Conservation (phyloP, 1,284 basidiomycete genomes). For the Sphaerobolus stellatus region DNA sequence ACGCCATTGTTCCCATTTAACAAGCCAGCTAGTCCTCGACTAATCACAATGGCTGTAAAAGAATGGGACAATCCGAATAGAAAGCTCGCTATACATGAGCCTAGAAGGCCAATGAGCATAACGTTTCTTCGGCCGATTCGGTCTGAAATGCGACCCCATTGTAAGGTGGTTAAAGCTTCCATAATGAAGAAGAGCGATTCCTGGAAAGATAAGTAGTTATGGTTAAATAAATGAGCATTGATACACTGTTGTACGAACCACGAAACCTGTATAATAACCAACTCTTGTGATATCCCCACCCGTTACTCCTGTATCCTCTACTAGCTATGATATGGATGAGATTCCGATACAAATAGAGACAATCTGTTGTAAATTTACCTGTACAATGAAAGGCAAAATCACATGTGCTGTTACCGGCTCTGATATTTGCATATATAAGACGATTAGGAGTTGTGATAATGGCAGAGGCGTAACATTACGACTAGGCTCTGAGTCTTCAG, state of each 20-base stretch:
- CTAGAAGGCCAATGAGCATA: conserved; percentile 43
- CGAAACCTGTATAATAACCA: conserved; percentile 52
- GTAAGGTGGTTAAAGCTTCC: conserved; percentile 40
- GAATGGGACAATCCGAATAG: conserved; percentile 44
- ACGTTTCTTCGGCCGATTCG: conserved; percentile 44
- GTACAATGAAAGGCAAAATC: conserved; percentile 68
- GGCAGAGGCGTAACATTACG: conserved; percentile 49
- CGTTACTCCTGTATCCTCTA: conserved; percentile 48
- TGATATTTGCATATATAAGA: conserved; percentile 46
- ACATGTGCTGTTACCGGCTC: conserved; percentile 63
- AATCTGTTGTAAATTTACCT: too few relatives aligned
- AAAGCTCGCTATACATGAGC: conserved; percentile 40
- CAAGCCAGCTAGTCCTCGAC: conserved; percentile 43
- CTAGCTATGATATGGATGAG: too few relatives aligned
- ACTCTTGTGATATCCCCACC: conserved; percentile 43
- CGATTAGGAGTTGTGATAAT: conserved; percentile 41
- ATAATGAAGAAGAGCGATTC: conserved; percentile 46
- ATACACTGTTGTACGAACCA: conserved; percentile 24
- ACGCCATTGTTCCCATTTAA: conserved; percentile 65
- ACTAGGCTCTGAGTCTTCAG: too few relatives aligned
- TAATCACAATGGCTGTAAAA: conserved; percentile 40
- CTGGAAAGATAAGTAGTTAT: conserved; percentile 18
- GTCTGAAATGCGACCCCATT: conserved; percentile 46
- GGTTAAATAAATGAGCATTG: not conserved
- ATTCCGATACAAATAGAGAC: too few relatives aligned